These are phyloP conservation scores for Persicaria maculosa DNA, from an alignment of 148 eudicot genomes.

Conservation along the genomic window DNA sequence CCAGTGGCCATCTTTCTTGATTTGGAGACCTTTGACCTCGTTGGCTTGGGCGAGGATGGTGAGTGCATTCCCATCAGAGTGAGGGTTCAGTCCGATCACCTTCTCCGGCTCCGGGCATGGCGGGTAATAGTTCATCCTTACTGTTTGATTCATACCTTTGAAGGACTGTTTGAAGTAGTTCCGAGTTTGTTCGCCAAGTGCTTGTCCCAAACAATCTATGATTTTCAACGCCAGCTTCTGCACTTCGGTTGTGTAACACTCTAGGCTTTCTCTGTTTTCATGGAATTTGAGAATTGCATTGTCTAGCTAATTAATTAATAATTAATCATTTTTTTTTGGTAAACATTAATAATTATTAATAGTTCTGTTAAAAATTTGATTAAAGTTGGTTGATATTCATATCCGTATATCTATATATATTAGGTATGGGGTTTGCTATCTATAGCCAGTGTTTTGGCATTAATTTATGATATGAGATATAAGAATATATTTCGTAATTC, in stretches of 20 bases:
- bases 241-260: neutral
- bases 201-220: neutral
- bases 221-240: conserved; percentile 2
- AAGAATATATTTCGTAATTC: too few relatives aligned
- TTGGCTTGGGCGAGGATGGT: neutral
- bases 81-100: neutral
- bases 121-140: conserved; percentile 3
- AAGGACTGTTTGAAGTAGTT: conserved; percentile 15
- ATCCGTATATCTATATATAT: too few relatives aligned
- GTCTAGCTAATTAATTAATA: too few relatives aligned
- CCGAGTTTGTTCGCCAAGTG: neutral
- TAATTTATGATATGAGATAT: too few relatives aligned
- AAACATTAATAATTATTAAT: too few relatives aligned
- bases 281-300: too few relatives aligned
- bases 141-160: conserved; percentile 7
- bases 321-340: too few relatives aligned
- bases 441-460: too few relatives aligned
- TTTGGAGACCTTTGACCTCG: neutral
- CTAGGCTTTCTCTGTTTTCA: neutral
- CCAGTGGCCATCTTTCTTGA: conserved; percentile 13
- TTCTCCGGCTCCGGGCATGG: conserved; percentile 1
- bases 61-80: neutral
- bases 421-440: too few relatives aligned
- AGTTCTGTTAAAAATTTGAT: too few relatives aligned
- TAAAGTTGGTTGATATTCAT: too few relatives aligned